These are phyloP conservation scores for Mycocentrospora acerina DNA, from an alignment of 2,329 filamentous ascomycete species.

Conservation along the genomic window DNA sequence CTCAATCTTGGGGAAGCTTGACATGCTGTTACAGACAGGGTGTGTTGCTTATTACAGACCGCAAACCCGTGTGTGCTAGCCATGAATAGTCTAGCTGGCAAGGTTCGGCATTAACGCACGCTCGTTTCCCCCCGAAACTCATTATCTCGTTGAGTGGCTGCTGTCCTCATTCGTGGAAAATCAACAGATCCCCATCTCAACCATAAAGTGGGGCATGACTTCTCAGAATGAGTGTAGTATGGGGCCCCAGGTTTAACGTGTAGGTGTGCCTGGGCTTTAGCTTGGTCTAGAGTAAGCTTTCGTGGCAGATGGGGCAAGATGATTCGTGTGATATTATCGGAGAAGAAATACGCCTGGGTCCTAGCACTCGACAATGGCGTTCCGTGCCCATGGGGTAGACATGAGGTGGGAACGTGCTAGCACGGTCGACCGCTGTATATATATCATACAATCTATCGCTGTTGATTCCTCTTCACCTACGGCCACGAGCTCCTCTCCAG, in stretches of 20 bases:
- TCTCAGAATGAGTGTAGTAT: conserved; percentile 13
- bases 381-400: conserved; percentile 11
- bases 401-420: conserved; percentile 22
- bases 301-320: conserved; percentile 19
- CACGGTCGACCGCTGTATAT: conserved; percentile 19
- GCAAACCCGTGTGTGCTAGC: conserved; percentile 18
- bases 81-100: conserved; percentile 14
- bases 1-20: conserved; percentile 23
- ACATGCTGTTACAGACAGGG: conserved; percentile 12
- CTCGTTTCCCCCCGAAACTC: conserved; percentile 9
- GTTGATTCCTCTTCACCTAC: conserved; percentile 3
- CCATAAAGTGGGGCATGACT: conserved; percentile 14
- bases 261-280: conserved; percentile 5
- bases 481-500: conserved; percentile 17
- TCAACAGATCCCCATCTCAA: conserved; percentile 10
- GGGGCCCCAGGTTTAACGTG: conserved; percentile 28
- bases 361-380: conserved; percentile 20
- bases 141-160: conserved; percentile 6
- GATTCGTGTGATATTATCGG: conserved; percentile 35
- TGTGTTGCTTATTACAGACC: conserved; percentile 13
- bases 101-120: conserved; percentile 10
- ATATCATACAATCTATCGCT: conserved; percentile 10
- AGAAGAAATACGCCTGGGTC: conserved; percentile 11
- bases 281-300: conserved; percentile 23
- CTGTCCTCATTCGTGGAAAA: conserved; percentile 33